Conservation (phyloP, 768 basidiomycete genomes). For the Xerocomus potaroensis region DNA sequence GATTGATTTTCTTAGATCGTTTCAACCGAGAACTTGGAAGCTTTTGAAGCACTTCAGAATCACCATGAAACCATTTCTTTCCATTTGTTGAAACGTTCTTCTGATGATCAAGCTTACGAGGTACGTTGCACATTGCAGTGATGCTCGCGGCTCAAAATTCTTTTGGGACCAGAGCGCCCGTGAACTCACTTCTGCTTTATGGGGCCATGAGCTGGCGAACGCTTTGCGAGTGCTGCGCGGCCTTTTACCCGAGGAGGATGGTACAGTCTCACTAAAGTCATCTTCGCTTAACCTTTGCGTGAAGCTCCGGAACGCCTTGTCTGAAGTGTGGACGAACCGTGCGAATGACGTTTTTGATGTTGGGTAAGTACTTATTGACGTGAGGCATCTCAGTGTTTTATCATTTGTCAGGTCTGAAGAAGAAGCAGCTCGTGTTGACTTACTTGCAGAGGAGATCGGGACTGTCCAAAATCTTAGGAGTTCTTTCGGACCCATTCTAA, state of each 20-base stretch:
- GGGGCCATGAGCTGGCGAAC: slow-evolving; percentile 79
- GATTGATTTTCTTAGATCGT: slow-evolving; percentile 41
- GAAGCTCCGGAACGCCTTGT: slow-evolving; percentile 58
- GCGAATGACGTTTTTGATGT: slow-evolving; percentile 75
- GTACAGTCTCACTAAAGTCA: slow-evolving; percentile 19
- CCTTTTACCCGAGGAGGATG: slow-evolving; percentile 42
- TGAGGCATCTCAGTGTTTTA: slow-evolving; percentile 1
- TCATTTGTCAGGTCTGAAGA: slow-evolving; percentile 54
- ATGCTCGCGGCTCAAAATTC: neutral
- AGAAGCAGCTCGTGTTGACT: slow-evolving; percentile 64
- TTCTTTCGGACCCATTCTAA: slow-evolving; percentile 82
- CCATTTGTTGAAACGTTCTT: slow-evolving; percentile 66
- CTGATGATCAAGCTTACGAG: slow-evolving; percentile 78
- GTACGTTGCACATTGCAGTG: slow-evolving; percentile 37
- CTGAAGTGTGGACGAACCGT: slow-evolving; percentile 69
- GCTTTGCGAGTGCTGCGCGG: slow-evolving; percentile 57
- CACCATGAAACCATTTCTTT: slow-evolving; percentile 62
- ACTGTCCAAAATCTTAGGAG: slow-evolving; percentile 69
- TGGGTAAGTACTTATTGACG: slow-evolving; percentile 46
- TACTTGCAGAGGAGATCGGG: slow-evolving; percentile 70
- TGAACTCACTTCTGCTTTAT: slow-evolving; percentile 73
- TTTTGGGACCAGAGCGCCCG: slow-evolving; percentile 56
- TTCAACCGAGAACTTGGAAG: slow-evolving; percentile 43
- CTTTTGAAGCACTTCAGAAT: slow-evolving; percentile 54
- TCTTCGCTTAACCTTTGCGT: slow-evolving; percentile 40